Evolutionary conservation across 164 flowering plant species (phyloP), one percentile per base, ranked within the genome.

Genomic region (Tinospora cordifolia): DNA sequence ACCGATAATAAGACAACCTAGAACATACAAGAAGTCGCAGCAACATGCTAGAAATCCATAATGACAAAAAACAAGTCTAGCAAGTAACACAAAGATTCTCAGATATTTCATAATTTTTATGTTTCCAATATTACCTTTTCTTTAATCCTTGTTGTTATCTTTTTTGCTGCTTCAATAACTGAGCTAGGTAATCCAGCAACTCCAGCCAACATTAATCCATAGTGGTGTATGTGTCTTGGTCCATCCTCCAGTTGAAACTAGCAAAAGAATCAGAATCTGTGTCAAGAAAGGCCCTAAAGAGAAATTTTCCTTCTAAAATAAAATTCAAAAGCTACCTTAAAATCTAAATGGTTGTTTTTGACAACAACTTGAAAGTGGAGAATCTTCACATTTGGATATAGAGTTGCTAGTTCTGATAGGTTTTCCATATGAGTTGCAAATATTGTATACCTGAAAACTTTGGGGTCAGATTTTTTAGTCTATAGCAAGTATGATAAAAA

Each of bases 361-460:
- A 90, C 77, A 67, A 88, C 96, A 21, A 94, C 97, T 40, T 89
- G 67, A 65, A 94, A 89, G 79, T 92, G 97, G 62, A 90, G 87
- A 79, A 88, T 83, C 80, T 92, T 92, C 73, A 92, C 97, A 82
- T 94, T 92, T 15, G 99, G 96, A 65, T 94, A 94, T 62, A 92
- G 81, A 64, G 91, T 86, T 65, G 93, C 93, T 67, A 92, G 68
- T 71, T 89, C 97, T 44, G 89, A 83, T 24, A 94, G 82, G 75
- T 86, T 89, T 81, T 92, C 98, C 96, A 94, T 94, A 66, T 94
- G 99, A 40, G 97, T 90, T 25, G 99, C 97, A 81, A 94, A 94
- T 75, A 94, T 86, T 1, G 95, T 88, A 66, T 88, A 92, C 85
- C 99, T 94, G 88, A 69, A 63, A 44, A 76, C 36, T 25, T 21